Conservation (phyloP, 495 filamentous ascomycete genomes). For the Penicillium odoratum region DNA sequence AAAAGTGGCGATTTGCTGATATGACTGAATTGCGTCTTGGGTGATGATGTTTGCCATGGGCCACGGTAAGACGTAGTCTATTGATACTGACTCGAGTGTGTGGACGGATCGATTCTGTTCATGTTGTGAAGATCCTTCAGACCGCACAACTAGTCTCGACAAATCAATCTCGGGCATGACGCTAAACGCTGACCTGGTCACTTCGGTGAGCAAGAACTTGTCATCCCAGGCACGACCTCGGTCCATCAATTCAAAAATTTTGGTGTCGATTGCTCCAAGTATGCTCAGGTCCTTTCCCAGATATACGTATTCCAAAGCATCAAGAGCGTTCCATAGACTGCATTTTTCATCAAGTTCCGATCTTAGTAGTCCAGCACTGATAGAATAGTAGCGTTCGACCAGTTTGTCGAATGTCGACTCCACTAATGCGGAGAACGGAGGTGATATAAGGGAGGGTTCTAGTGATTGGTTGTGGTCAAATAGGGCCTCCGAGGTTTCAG, state of each 20-base stretch:
- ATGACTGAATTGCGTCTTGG: slow-evolving; percentile 56
- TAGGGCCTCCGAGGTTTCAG: slow-evolving; percentile 45
- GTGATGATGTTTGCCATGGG: slow-evolving; percentile 80
- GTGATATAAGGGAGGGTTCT: slow-evolving; percentile 41
- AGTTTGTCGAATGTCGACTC: slow-evolving; percentile 65
- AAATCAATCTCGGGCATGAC: slow-evolving; percentile 49
- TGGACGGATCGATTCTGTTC: slow-evolving; percentile 41
- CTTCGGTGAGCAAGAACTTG: slow-evolving; percentile 75
- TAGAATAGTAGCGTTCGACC: slow-evolving; percentile 70
- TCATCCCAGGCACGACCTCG: slow-evolving; percentile 73
- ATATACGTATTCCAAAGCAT: slow-evolving; percentile 70
- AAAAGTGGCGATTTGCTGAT: slow-evolving; percentile 71
- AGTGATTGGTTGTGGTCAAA: slow-evolving; percentile 55
- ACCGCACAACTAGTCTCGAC: slow-evolving; percentile 58
- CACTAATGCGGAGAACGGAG: slow-evolving; percentile 77
- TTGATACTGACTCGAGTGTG: slow-evolving; percentile 54
- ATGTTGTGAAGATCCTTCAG: slow-evolving; percentile 18
- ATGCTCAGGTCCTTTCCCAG: slow-evolving; percentile 68
- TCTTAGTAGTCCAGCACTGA: slow-evolving; percentile 63
- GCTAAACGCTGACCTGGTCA: slow-evolving; percentile 69
- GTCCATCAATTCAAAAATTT: slow-evolving; percentile 79
- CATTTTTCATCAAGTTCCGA: slow-evolving; percentile 66
- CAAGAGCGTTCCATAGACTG: slow-evolving; percentile 63
- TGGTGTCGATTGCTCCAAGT: slow-evolving; percentile 60
- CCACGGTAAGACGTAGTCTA: slow-evolving; percentile 73